These are phyloP conservation scores for Amphirosellinia nigrospora DNA, from an alignment of 495 filamentous ascomycete genomes.

Conservation along the genomic window DNA sequence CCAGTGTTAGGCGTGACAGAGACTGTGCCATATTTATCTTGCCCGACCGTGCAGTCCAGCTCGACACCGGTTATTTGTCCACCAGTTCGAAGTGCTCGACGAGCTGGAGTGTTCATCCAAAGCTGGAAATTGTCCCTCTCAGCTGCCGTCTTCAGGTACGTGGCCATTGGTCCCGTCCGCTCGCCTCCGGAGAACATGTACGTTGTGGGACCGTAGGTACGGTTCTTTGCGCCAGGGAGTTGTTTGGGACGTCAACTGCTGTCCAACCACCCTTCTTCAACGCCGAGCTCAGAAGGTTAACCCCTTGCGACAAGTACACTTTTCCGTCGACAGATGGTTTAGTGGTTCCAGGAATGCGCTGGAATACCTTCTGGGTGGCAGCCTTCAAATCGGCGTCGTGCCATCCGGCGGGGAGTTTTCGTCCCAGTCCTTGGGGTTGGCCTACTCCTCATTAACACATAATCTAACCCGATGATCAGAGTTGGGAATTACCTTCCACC, in stretches of 20 bases:
- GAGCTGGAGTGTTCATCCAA: conserved; percentile 68
- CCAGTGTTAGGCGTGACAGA: conserved; percentile 63
- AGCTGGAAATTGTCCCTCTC: conserved; percentile 71
- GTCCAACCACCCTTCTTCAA: conserved; percentile 67
- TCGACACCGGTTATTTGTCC: conserved; percentile 71
- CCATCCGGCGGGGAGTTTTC: conserved; percentile 76
- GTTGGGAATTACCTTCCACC: conserved; percentile 52
- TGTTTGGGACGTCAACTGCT: conserved; percentile 64
- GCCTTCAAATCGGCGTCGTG: conserved; percentile 65
- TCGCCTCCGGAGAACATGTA: conserved; percentile 73
- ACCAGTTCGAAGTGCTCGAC: conserved; percentile 67
- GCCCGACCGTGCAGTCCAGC: conserved; percentile 60
- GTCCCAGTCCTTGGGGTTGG: conserved; percentile 68
- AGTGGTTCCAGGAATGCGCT: conserved; percentile 74
- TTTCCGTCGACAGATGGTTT: conserved; percentile 71
- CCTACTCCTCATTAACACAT: conserved; percentile 30
- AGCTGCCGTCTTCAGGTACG: conserved; percentile 71
- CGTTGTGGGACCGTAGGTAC: conserved; percentile 66
- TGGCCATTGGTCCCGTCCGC: conserved; percentile 74
- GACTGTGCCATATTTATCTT: conserved; percentile 64
- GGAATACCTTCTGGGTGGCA: conserved; percentile 69
- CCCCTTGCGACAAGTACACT: conserved; percentile 70
- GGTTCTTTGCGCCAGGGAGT: conserved; percentile 69
- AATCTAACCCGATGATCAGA: not conserved
- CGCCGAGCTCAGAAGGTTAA: conserved; percentile 62